phyloP scores from a whole-genome alignment of 805 yeast genomes.

The Candida schatavii region DNA sequence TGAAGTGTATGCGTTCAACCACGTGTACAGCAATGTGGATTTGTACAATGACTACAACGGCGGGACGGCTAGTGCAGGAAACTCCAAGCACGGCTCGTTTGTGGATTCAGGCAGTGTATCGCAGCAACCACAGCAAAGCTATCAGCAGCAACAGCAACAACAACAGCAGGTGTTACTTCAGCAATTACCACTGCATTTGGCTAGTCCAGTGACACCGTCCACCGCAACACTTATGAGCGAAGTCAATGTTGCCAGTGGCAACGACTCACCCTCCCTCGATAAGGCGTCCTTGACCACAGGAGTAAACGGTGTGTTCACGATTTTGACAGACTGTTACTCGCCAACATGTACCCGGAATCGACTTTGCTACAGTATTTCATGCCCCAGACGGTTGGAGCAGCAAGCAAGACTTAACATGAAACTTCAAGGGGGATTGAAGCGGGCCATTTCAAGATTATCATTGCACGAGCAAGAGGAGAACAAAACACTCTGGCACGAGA shows the following conservation, averaged over 20 bases:
- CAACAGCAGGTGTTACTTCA: slow-evolving; percentile 16
- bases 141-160: slow-evolving; percentile 17
- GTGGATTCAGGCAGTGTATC: slow-evolving; percentile 9
- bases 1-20: slow-evolving; percentile 85
- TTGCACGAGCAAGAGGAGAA: slow-evolving; percentile 68
- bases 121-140: slow-evolving; percentile 10
- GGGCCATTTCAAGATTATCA: slow-evolving; percentile 70
- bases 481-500: slow-evolving; percentile 88
- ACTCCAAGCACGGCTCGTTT: slow-evolving; percentile 31
- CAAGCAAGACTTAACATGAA: slow-evolving; percentile 89
- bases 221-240: slow-evolving; percentile 4
- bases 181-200: slow-evolving; percentile 11
- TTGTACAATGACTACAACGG: slow-evolving; percentile 32
- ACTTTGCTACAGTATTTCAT: slow-evolving; percentile 90
- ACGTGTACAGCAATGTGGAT: slow-evolving; percentile 46
- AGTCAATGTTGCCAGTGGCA: slow-evolving; percentile 5
- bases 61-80: slow-evolving; percentile 17
- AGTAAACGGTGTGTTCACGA: slow-evolving; percentile 89
- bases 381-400: slow-evolving; percentile 94
- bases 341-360: slow-evolving; percentile 91
- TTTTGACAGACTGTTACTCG: slow-evolving; percentile 91
- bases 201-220: slow-evolving; percentile 15
- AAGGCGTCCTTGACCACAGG: slow-evolving; percentile 24
- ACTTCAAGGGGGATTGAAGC: slow-evolving; percentile 77
- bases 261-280: slow-evolving; percentile 5